Conservation (phyloP, 169 alveolate genomes). For the Plasmodium chabaudi region DNA sequence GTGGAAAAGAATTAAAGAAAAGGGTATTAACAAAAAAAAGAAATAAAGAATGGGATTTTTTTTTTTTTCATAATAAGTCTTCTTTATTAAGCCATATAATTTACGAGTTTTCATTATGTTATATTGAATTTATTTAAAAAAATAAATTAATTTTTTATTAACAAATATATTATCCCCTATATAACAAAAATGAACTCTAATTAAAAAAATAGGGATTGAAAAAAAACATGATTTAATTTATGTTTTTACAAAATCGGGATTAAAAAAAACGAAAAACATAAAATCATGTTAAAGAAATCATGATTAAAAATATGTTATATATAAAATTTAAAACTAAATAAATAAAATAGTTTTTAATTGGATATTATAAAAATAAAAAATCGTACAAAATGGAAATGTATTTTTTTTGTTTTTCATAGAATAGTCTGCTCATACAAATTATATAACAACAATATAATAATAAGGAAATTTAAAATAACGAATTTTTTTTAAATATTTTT, state of each 20-base stretch:
- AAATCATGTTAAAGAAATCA: neutral
- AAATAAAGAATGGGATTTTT: constrained; percentile 52
- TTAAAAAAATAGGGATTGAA: neutral
- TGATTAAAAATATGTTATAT: too few species aligned
- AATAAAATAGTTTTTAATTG: too few species aligned
- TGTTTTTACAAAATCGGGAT: constrained; percentile 2
- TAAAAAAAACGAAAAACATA: constrained; percentile 6
- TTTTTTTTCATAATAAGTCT: constrained; percentile 62
- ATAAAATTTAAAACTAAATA: too few species aligned
- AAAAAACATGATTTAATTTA: neutral
- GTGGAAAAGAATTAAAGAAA: constrained; percentile 51
- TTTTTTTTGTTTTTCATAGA: too few species aligned
- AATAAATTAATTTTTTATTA: neutral
- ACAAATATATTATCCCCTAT: constrained; percentile 7
- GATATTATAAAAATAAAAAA: too few species aligned
- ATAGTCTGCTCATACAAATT: too few species aligned
- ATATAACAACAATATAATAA: too few species aligned
- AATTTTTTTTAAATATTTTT: too few species aligned
- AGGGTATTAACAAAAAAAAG: constrained; percentile 69
- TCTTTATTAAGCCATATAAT: constrained; percentile 53
- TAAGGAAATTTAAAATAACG: too few species aligned
- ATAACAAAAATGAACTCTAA: neutral
- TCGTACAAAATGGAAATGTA: too few species aligned
- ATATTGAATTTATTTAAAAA: too few species aligned
- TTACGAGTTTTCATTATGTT: constrained; percentile 55